A percentile compares a stretch with the other conserved stretches of the same genome.
phyloP scores from a whole-genome alignment of 108 stramenopile species.

The Pseudonitzschia pungens region DNA sequence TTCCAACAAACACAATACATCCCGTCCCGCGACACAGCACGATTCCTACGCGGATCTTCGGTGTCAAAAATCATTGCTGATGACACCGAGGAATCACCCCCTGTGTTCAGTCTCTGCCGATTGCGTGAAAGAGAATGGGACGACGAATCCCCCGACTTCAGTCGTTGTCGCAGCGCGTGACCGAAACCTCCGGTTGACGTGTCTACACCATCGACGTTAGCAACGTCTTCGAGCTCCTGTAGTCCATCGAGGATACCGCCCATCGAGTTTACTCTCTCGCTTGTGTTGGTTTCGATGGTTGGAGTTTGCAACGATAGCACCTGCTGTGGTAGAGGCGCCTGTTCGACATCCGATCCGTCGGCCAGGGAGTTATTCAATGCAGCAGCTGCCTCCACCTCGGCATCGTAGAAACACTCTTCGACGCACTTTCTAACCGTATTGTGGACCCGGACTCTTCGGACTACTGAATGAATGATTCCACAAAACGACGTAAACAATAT shows the following conservation, averaged over 20 bases:
- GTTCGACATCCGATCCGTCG: background rate
- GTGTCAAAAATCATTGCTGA: constrained; percentile 7
- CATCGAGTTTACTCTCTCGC: background rate
- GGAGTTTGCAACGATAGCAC: background rate
- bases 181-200: background rate
- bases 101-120: constrained; percentile 4
- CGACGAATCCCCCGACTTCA: background rate
- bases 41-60: background rate
- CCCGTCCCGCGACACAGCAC: constrained; percentile 2
- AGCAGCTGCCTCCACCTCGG: background rate
- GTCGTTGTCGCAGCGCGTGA: constrained; percentile 1
- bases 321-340: background rate
- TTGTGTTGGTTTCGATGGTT: background rate
- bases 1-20: constrained; percentile 17
- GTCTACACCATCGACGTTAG: constrained; percentile 9
- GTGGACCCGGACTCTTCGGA: background rate
- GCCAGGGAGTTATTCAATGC: too few species aligned
- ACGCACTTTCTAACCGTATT: background rate
- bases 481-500: background rate
- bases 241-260: constrained; percentile 1
- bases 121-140: background rate
- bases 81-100: background rate
- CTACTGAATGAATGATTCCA: background rate
- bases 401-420: constrained; percentile 17
- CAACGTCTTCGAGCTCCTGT: constrained; percentile 14